Base-by-base conservation (phyloP, 768 basidiomycete species). In the Suillus alpinus region DNA sequence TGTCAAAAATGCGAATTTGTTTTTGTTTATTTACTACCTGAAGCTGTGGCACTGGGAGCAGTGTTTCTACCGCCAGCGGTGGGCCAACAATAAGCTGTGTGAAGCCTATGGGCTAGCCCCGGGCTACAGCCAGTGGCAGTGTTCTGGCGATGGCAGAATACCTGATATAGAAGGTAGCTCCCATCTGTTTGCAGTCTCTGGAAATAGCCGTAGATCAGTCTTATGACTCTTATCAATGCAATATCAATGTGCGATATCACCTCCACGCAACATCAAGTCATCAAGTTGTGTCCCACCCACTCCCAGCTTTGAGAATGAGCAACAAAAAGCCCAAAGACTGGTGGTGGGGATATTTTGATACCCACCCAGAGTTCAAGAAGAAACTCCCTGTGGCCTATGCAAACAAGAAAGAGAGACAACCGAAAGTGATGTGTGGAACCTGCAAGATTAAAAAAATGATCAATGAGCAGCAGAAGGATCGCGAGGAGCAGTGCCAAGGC, bases 301-400 rank as follows among this genome's bases (percentile, higher is more conserved):
- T 41, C 41, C 18, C 18, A 41, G 40, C 40, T 41, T 41, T 41
- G n/a, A 41, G 3, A 26, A 47, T 47, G 46, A 47, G 46, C 46
- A 47, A 47, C 6, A 47, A 7, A 14, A 47, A 26, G 23, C 46
- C 12, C 5, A 47, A 47, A 47, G 46, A 47, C 36, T 56, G 53
- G 63, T 71, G 9, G 58, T 71, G 29, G 23, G 64, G 44, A 52
- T 43, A 20, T 20, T 36, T 46, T n/a, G 57, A 58, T 44, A 47
- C 44, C 32, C 57, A 58, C 20, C 57, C 57, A 46, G 57, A 47
- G 20, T 20, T 46, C 37, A 26, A 32, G 37, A 46, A 43, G 12
- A 46, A 32, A 43, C 18, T 12, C 18, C 32, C 44, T n/a, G 41
- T 16, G n/a, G 57, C 57, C 16, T 58, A 58, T 46, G 57, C 57